These are phyloP conservation scores for Calonectria hawksworthii DNA, from an alignment of 2,329 filamentous ascomycete species.

Conservation along the genomic window DNA sequence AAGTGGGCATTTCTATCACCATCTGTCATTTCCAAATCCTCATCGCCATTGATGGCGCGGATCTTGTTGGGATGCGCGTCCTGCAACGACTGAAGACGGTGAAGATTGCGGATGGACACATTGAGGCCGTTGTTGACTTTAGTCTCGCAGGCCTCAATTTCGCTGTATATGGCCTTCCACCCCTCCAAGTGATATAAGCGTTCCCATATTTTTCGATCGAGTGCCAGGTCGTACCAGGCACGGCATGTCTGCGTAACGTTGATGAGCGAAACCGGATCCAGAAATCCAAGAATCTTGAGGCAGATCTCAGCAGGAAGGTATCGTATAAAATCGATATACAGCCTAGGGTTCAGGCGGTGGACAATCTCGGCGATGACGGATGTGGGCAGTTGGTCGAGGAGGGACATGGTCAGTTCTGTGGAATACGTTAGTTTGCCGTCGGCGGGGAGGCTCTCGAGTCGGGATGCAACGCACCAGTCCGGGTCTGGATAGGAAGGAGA, in stretches of 20 bases:
- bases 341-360: constrained; percentile 81
- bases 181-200: constrained; percentile 86
- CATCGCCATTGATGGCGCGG: constrained; percentile 64
- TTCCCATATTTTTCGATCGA: constrained; percentile 91
- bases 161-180: constrained; percentile 79
- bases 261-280: constrained; percentile 85
- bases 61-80: constrained; percentile 67
- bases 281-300: constrained; percentile 87
- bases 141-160: constrained; percentile 77
- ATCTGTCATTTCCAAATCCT: constrained; percentile 65
- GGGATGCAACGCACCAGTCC: constrained; percentile 58
- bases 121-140: constrained; percentile 63
- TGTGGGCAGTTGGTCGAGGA: constrained; percentile 84
- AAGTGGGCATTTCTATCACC: constrained; percentile 47
- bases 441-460: not conserved
- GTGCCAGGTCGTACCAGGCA: constrained; percentile 83
- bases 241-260: constrained; percentile 84
- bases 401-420: constrained; percentile 82
- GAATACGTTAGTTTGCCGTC: constrained; percentile 28
- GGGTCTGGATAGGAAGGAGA: constrained; percentile 62
- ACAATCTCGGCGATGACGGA: constrained; percentile 86
- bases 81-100: constrained; percentile 61
- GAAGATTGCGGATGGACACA: constrained; percentile 56
- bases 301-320: constrained; percentile 92
- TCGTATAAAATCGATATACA: constrained; percentile 92